These are phyloP conservation scores for Coelastrella sp. DNA, from an alignment of 139 green algal species.

Conservation along the genomic window DNA sequence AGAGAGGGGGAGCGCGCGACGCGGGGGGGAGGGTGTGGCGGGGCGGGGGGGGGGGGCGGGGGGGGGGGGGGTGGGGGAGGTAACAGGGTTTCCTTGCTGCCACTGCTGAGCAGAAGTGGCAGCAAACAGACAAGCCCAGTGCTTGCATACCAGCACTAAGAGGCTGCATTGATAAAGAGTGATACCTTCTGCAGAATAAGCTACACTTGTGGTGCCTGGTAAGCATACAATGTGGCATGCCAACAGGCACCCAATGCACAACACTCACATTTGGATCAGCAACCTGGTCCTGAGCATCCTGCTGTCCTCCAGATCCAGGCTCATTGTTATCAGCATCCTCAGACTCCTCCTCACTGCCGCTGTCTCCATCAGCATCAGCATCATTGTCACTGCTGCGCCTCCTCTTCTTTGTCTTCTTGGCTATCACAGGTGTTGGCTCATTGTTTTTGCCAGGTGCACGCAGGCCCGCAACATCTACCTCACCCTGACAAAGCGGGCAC, in stretches of 20 bases:
- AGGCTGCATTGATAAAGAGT: no score
- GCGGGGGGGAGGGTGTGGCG: no score
- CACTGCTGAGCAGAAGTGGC: no score
- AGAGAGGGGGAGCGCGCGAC: no score
- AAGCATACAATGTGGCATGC: no score
- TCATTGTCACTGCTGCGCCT: conserved; percentile 10
- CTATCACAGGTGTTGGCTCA: conserved; percentile 12
- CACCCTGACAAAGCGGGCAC: conserved; percentile 39
- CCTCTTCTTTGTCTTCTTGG: background rate
- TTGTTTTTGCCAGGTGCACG: conserved; percentile 38
- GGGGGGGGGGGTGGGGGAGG: no score
- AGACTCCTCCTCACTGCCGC: background rate
- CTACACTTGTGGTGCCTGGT: no score
- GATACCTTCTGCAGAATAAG: no score
- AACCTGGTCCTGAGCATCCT: background rate
- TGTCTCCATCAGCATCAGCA: background rate
- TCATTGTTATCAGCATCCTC: background rate
- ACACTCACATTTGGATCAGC: background rate
- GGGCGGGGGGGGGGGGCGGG: no score
- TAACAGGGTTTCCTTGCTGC: no score
- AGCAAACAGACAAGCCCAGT: no score
- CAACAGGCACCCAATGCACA: background rate
- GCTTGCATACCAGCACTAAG: no score
- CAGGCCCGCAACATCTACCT: conserved; percentile 1
- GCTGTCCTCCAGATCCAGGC: background rate